These are phyloP conservation scores for Clarireedia monteithiana DNA, from an alignment of 2,329 filamentous ascomycete genomes.

Conservation along the genomic window DNA sequence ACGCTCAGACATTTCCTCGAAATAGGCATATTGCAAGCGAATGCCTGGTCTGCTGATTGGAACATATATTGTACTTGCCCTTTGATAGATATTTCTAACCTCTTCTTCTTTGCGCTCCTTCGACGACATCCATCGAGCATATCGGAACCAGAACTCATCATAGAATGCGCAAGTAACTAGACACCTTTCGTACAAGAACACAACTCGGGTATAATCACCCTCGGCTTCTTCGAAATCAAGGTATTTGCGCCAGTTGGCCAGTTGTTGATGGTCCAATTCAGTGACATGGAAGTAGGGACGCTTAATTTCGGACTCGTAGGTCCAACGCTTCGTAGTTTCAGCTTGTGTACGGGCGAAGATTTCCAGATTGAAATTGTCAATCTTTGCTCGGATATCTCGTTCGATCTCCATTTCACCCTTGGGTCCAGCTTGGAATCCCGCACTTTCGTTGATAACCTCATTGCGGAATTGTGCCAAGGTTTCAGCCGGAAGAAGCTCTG, in stretches of 20 bases:
- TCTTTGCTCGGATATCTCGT: slow-evolving; percentile 68
- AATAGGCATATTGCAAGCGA: slow-evolving; percentile 85
- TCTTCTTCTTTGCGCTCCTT: slow-evolving; percentile 80
- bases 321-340: slow-evolving; percentile 90
- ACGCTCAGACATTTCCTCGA: slow-evolving; percentile 79
- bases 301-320: slow-evolving; percentile 90
- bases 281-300: slow-evolving; percentile 95
- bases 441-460: slow-evolving; percentile 62
- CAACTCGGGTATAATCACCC: slow-evolving; percentile 64
- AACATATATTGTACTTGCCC: slow-evolving; percentile 77
- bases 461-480: slow-evolving; percentile 59
- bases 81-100: slow-evolving; percentile 83
- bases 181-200: slow-evolving; percentile 89
- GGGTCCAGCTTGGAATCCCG: slow-evolving; percentile 41
- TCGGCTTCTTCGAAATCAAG: slow-evolving; percentile 90
- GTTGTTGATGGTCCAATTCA: slow-evolving; percentile 76
- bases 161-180: slow-evolving; percentile 90
- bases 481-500: slow-evolving; percentile 64
- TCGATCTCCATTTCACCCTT: slow-evolving; percentile 75
- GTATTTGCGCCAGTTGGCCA: slow-evolving; percentile 91
- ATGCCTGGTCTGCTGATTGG: slow-evolving; percentile 79
- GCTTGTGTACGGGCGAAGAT: slow-evolving; percentile 73
- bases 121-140: slow-evolving; percentile 84
- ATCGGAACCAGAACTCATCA: slow-evolving; percentile 98
- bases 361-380: slow-evolving; percentile 75